phyloP scores from a whole-genome alignment of 2,329 filamentous ascomycete species.

The Curvularia hawaiiensis region DNA sequence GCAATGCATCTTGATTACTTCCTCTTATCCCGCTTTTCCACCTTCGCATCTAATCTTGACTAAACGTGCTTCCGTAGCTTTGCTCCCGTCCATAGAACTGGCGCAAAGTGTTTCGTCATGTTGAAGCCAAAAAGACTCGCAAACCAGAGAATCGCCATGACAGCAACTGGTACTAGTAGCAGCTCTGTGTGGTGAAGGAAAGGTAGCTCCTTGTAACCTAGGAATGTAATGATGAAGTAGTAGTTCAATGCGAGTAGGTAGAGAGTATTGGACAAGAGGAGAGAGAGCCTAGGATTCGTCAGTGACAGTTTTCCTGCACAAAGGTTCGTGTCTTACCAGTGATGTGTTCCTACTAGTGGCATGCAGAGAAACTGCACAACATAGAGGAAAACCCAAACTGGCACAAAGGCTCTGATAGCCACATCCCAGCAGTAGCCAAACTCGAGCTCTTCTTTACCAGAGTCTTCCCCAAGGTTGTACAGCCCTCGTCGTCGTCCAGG shows the following conservation, averaged over 20 bases:
- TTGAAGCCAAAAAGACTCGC: constrained; percentile 58
- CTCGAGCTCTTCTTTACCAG: constrained; percentile 63
- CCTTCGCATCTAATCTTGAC: not conserved
- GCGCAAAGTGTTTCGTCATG: constrained; percentile 57
- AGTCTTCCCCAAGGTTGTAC: constrained; percentile 57
- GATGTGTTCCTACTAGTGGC: constrained; percentile 61
- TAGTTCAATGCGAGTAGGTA: constrained; percentile 70
- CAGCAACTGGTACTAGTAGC: constrained; percentile 65
- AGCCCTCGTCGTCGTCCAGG: constrained; percentile 61
- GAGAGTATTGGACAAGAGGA: constrained; percentile 68
- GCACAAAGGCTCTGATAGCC: constrained; percentile 70
- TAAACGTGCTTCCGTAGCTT: constrained; percentile 50
- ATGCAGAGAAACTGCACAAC: constrained; percentile 71
- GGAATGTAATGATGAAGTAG: constrained; percentile 71
- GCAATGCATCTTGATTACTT: not conserved
- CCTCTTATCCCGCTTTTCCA: not conserved
- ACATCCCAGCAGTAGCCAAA: constrained; percentile 77
- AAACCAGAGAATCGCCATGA: constrained; percentile 65
- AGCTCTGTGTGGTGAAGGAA: constrained; percentile 72
- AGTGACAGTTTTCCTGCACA: not conserved
- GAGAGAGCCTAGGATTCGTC: constrained; percentile 51
- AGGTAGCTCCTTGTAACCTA: constrained; percentile 71
- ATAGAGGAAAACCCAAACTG: constrained; percentile 69
- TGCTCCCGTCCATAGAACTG: constrained; percentile 57
- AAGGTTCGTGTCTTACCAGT: constrained; percentile 49